phyloP scores from a whole-genome alignment of 176 grass and related monocot genomes.

The Alloteropsis semialata region DNA sequence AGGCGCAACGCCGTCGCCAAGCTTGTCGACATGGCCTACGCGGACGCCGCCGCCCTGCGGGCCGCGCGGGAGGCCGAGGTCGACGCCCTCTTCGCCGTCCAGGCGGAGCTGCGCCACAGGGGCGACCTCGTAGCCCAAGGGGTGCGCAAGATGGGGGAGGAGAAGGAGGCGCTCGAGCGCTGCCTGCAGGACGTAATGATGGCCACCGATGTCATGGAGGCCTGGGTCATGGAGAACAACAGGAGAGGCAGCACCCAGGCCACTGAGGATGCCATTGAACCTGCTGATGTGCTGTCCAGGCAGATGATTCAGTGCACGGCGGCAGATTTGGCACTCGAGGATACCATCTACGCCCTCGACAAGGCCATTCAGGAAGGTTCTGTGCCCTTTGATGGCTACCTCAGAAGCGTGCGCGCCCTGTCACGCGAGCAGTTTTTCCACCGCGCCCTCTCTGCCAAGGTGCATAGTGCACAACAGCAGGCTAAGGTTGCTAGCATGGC shows the following conservation, averaged over 20 bases:
- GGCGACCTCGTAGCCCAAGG: conserved; percentile 42
- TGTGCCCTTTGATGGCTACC: conserved; percentile 62
- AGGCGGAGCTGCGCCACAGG: conserved; percentile 56
- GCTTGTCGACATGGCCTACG: conserved; percentile 56
- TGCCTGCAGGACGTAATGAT: conserved; percentile 66
- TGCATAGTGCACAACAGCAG: conserved; percentile 55
- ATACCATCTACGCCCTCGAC: conserved; percentile 74
- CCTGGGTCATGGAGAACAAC: conserved; percentile 54
- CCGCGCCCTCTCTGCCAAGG: conserved; percentile 55
- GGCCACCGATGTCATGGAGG: conserved; percentile 61
- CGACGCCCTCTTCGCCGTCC: conserved; percentile 53
- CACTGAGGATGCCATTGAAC: conserved; percentile 39
- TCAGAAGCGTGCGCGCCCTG: conserved; percentile 60
- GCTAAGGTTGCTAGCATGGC: conserved; percentile 69
- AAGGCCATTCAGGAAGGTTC: conserved; percentile 79
- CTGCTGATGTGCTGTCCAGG: conserved; percentile 51
- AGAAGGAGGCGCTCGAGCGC: conserved; percentile 73
- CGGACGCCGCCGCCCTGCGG: conserved; percentile 16
- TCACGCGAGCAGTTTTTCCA: conserved; percentile 82
- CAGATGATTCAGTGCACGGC: conserved; percentile 80
- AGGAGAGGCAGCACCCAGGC: conserved; percentile 24
- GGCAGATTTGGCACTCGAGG: conserved; percentile 63
- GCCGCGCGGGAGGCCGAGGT: conserved; percentile 50
- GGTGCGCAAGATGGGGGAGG: conserved; percentile 51
- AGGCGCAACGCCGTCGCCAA: conserved; percentile 58